Conservation (phyloP, 2,329 filamentous ascomycete species). For the Penicillium sp. region DNA sequence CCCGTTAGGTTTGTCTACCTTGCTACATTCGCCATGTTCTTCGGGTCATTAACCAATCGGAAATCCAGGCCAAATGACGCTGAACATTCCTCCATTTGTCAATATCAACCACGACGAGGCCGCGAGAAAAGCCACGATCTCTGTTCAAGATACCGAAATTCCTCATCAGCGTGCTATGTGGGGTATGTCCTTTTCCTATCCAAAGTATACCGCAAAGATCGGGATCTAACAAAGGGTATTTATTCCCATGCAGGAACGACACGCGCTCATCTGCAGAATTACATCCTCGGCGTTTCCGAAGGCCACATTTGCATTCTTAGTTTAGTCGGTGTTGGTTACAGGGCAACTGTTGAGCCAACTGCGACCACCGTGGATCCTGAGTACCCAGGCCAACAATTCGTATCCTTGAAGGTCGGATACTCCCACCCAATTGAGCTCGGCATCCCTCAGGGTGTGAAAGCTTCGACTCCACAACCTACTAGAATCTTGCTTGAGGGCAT, state of each 20-base stretch:
- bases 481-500: constrained; percentile 84
- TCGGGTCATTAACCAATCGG: neutral
- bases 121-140: constrained; percentile 62
- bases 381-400: constrained; percentile 80
- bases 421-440: constrained; percentile 91
- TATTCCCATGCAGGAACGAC: constrained; percentile 63
- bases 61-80: constrained; percentile 63
- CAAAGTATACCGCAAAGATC: constrained; percentile 2
- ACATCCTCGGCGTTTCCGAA: constrained; percentile 92
- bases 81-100: constrained; percentile 77
- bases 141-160: constrained; percentile 63
- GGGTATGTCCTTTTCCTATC: constrained; percentile 57
- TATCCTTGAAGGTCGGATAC: constrained; percentile 92
- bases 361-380: constrained; percentile 62
- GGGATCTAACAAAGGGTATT: constrained; percentile 18
- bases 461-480: constrained; percentile 84
- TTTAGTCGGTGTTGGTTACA: constrained; percentile 91
- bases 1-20: constrained; percentile 61
- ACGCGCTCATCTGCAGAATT: constrained; percentile 83
- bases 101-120: constrained; percentile 64
- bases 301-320: constrained; percentile 91
- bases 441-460: constrained; percentile 76
- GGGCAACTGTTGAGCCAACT: constrained; percentile 76
- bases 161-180: constrained; percentile 90
- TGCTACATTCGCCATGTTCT: neutral